A percentile compares a stretch with the other conserved stretches of the same genome.
phyloP scores from a whole-genome alignment of 768 basidiomycete genomes.

The Hericium rajendrae region DNA sequence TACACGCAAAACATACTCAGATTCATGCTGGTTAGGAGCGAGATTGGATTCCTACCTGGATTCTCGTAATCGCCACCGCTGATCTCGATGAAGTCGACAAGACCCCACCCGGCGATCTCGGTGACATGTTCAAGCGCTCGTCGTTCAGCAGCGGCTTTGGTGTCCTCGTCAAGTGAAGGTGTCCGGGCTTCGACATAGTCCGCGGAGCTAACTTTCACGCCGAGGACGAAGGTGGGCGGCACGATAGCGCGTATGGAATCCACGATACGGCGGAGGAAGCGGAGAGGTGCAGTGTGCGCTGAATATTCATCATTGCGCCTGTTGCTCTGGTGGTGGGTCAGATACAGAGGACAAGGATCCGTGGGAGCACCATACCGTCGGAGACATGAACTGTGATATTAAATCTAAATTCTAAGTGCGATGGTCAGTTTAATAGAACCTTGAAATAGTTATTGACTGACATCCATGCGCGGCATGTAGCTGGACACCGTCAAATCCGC shows the following conservation, averaged over 20 bases:
- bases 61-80: conserved; percentile 82
- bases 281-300: conserved; percentile 34
- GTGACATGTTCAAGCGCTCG: conserved; percentile 53
- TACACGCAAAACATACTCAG: conserved; percentile 1
- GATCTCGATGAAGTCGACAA: conserved; percentile 78
- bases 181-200: conserved; percentile 46
- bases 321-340: conserved; percentile 31
- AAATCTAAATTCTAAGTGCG: conserved; percentile 40
- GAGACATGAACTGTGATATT: conserved; percentile 68
- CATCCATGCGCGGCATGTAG: conserved; percentile 84
- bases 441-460: conserved; percentile 27
- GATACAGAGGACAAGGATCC: background rate
- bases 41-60: conserved; percentile 38
- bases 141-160: conserved; percentile 23
- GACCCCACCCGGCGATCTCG: conserved; percentile 51
- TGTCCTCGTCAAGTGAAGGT: conserved; percentile 6
- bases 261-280: conserved; percentile 48
- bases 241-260: conserved; percentile 42
- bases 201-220: conserved; percentile 72
- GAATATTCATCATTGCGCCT: conserved; percentile 55
- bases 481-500: conserved; percentile 83
- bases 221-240: conserved; percentile 55
- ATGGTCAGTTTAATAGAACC: background rate
- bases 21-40: too few relatives aligned
- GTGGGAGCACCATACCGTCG: conserved; percentile 36